Evolutionary conservation across 164 flowering plant species (phyloP), one percentile per base, ranked within the genome.

Genomic region (Aristolochia fimbriata): DNA sequence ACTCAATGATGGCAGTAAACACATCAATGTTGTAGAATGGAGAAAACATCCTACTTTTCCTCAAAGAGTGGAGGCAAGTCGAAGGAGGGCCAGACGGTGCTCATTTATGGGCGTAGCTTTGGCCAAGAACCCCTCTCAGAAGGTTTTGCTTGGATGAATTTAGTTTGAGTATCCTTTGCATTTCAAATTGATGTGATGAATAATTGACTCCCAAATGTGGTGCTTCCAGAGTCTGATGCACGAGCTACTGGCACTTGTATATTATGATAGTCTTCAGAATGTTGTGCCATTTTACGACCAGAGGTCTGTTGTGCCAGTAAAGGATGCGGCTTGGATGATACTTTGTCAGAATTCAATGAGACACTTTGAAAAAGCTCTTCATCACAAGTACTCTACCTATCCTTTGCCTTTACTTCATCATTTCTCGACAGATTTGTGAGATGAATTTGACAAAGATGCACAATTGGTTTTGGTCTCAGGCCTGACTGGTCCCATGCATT

Each of bases 1-100:
- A 77, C 81, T 90, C 60, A 93, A 93, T 85, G 99, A 93, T 81
- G 99, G 99, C 13, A 93, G 99, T 71, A 93, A 93, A 78, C 97
- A 93, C 66, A 78, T 82, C 64, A 90, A 93, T 78, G 97, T 80
- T 25, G 64, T 71, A 48, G 96, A 80, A 61, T 93, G 99, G 99
- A 86, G 91, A 69, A 93, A 86, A 74, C 83, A 78, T 76, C 67
- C 70, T 50, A 65, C 76, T 63, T 71, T 90, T 64, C 78, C 86
- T 66, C 84, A 81, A 55, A 82, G 99, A 80, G 97, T 93, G 55
- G 96, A 86, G 64, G 73, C 76, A 70, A 93, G 97, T 68, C 78
- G 99, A 58, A 81, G 94, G 74, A 85, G 96, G 73, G 90, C 96
- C 63, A 70, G 97, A 57, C 86, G 97, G 30, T 93, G 97, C 65